phyloP scores from a whole-genome alignment of 768 basidiomycete genomes.

The Naganishia friedmannii region DNA sequence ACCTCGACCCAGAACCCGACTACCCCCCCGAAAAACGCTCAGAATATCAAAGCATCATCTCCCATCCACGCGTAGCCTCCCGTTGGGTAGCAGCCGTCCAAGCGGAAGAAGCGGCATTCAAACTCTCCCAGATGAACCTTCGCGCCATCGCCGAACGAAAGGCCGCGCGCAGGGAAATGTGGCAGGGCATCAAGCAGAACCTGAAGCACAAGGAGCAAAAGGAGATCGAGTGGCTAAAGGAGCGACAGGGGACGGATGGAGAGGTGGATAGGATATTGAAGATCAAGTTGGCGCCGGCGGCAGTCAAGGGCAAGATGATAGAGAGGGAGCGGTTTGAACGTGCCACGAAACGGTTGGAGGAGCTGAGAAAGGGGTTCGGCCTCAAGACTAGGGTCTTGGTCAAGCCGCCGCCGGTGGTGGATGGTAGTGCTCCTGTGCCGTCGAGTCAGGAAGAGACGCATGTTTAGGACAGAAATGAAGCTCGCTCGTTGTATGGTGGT shows the following conservation, averaged over 20 bases:
- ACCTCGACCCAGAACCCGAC: slow-evolving; percentile 25
- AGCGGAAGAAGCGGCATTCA: slow-evolving; percentile 32
- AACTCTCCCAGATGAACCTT: slow-evolving; percentile 30
- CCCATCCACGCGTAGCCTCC: slow-evolving; percentile 7
- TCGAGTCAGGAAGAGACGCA: background rate
- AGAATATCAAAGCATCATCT: slow-evolving; percentile 11
- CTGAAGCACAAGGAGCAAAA: slow-evolving; percentile 25
- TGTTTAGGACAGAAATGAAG: background rate
- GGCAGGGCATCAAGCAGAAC: slow-evolving; percentile 29
- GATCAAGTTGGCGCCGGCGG: slow-evolving; percentile 1
- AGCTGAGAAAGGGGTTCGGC: slow-evolving; percentile 13
- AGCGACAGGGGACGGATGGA: slow-evolving; percentile 33
- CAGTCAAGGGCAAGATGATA: background rate
- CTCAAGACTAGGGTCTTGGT: slow-evolving; percentile 1
- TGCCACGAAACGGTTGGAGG: slow-evolving; percentile 1
- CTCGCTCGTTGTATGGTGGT: background rate
- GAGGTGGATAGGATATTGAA: slow-evolving; percentile 32
- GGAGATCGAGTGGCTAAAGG: slow-evolving; percentile 24
- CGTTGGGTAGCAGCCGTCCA: slow-evolving; percentile 36
- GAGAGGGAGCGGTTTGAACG: slow-evolving; percentile 3
- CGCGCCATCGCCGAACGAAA: slow-evolving; percentile 33
- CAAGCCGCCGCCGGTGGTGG: background rate
- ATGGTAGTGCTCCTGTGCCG: background rate
- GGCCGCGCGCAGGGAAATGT: slow-evolving; percentile 29
- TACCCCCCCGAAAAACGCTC: slow-evolving; percentile 16